These are phyloP conservation scores for Podaxis mareebaensis DNA, from an alignment of 768 basidiomycete genomes.

Conservation along the genomic window DNA sequence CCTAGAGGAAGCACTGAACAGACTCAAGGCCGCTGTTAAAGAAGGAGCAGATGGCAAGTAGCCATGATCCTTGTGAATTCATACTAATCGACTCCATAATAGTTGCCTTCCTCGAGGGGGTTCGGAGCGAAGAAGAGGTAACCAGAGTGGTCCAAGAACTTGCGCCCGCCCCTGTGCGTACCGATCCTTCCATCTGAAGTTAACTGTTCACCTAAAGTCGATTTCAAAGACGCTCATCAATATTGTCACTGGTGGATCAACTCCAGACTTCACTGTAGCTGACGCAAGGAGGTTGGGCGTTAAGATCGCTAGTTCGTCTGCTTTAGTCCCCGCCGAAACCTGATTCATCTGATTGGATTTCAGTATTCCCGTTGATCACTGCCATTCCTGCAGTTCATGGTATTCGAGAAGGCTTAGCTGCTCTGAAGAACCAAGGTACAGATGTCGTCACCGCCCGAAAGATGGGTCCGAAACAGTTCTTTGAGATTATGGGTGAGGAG, in stretches of 20 bases:
- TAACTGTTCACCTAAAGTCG: neutral
- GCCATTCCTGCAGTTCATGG: constrained; percentile 49
- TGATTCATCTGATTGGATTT: constrained; percentile 11
- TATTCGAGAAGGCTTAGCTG: constrained; percentile 46
- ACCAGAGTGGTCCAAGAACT: constrained; percentile 36
- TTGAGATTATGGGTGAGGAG: constrained; percentile 46
- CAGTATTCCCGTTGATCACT: constrained; percentile 50
- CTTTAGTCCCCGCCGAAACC: neutral
- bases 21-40: constrained; percentile 46
- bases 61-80: neutral
- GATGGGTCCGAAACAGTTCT: constrained; percentile 54
- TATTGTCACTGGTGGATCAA: constrained; percentile 51
- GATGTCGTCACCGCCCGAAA: constrained; percentile 39
- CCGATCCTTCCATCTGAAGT: neutral
- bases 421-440: constrained; percentile 50
- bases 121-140: constrained; percentile 45
- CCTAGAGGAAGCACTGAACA: constrained; percentile 49
- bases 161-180: constrained; percentile 40
- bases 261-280: constrained; percentile 48
- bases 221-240: constrained; percentile 42
- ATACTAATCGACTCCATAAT: neutral
- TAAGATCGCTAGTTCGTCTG: constrained; percentile 37
- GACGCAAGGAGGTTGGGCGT: constrained; percentile 48
- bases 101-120: constrained; percentile 57
- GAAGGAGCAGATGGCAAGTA: constrained; percentile 40